Evolutionary conservation across 805 yeast genomes (phyloP).

Genomic region (Metschnikowia rubicola): DNA sequence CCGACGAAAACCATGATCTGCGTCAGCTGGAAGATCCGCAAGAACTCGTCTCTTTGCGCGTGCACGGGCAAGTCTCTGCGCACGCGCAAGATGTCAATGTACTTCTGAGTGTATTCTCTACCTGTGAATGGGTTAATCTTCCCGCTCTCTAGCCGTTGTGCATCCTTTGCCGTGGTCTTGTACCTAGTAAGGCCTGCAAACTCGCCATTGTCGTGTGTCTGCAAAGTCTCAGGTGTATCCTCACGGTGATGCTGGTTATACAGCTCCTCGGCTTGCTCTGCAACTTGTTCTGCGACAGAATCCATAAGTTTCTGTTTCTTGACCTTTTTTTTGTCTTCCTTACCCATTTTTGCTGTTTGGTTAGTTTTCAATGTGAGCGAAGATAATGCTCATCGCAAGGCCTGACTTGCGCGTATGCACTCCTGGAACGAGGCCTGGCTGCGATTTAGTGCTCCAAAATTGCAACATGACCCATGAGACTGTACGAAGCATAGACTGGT

Average conservation of each 20-base stretch:
- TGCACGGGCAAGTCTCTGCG: constrained; percentile 93
- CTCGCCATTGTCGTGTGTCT: constrained; percentile 65
- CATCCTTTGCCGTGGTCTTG: constrained; percentile 63
- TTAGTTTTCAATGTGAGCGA: background rate
- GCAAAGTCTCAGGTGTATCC: constrained; percentile 30
- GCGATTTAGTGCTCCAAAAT: too few species aligned
- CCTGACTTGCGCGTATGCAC: background rate
- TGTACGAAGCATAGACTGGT: too few species aligned
- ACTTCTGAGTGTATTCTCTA: constrained; percentile 53
- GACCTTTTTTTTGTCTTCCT: constrained; percentile 16
- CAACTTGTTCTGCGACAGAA: constrained; percentile 60
- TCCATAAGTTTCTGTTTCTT: constrained; percentile 45
- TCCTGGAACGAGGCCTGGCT: too few species aligned
- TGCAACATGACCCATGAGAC: too few species aligned
- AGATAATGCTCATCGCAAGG: constrained; percentile 7
- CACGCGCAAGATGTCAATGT: constrained; percentile 70
- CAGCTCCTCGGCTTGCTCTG: constrained; percentile 62
- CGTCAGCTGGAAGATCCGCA: constrained; percentile 74
- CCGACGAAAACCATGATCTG: constrained; percentile 98
- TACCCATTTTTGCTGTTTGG: constrained; percentile 9
- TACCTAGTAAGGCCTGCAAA: constrained; percentile 55
- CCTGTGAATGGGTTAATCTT: constrained; percentile 80
- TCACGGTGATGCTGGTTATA: constrained; percentile 48
- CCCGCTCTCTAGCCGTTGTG: constrained; percentile 56
- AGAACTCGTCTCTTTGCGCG: constrained; percentile 85